These are phyloP conservation scores for Rhodosporidiobolus odoratus DNA, from an alignment of 768 basidiomycete species.

Conservation along the genomic window DNA sequence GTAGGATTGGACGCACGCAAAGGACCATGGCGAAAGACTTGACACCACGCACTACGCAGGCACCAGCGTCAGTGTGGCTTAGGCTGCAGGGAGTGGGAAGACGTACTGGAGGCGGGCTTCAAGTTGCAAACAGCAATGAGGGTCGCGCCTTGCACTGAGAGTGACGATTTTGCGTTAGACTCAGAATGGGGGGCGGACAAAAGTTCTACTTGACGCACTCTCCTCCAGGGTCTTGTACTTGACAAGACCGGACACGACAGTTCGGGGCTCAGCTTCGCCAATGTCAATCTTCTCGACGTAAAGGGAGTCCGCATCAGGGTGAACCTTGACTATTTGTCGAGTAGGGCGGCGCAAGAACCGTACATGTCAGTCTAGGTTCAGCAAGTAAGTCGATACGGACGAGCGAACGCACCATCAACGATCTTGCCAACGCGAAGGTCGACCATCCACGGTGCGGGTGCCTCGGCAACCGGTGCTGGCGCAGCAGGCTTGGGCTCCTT, in stretches of 20 bases:
- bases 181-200: slow-evolving; percentile 55
- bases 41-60: slow-evolving; percentile 68
- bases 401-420: slow-evolving; percentile 63
- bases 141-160: slow-evolving; percentile 37
- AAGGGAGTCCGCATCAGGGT: slow-evolving; percentile 95
- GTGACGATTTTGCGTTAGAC: neutral
- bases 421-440: slow-evolving; percentile 92
- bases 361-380: neutral
- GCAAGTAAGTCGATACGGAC: too few relatives aligned
- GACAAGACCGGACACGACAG: slow-evolving; percentile 93
- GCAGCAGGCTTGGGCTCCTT: slow-evolving; percentile 45
- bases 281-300: slow-evolving; percentile 98
- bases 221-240: slow-evolving; percentile 93
- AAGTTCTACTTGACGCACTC: slow-evolving; percentile 69
- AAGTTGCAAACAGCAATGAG: slow-evolving; percentile 56
- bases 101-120: slow-evolving; percentile 71
- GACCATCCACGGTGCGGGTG: slow-evolving; percentile 89
- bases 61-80: neutral
- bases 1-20: slow-evolving; percentile 55
- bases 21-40: slow-evolving; percentile 99
- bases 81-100: neutral
- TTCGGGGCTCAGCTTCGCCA: slow-evolving; percentile 89
- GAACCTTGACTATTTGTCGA: slow-evolving; percentile 66
- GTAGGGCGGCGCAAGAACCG: too few relatives aligned
- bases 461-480: slow-evolving; percentile 56